Evolutionary conservation across 768 basidiomycete species (phyloP).

Genomic region (Hirschioporus abietinus): DNA sequence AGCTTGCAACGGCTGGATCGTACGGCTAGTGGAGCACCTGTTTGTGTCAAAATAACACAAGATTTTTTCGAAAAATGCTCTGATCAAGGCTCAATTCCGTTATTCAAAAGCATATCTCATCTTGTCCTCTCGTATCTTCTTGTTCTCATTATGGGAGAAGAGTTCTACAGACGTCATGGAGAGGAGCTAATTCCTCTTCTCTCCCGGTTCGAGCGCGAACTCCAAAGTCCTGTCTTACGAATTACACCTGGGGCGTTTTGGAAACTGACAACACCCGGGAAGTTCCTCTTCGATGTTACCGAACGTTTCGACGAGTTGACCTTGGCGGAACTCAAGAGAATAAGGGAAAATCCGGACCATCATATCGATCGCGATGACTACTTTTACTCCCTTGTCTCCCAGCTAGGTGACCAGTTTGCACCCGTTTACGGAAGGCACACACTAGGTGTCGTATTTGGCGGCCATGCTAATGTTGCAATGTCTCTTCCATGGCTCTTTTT

Average conservation of each 20-base stretch:
- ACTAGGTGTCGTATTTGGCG: neutral
- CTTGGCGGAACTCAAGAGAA: neutral
- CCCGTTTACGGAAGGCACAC: slow-evolving; percentile 1
- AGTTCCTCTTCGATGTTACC: neutral
- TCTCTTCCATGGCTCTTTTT: neutral
- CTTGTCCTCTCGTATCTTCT: slow-evolving; percentile 1
- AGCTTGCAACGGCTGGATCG: neutral
- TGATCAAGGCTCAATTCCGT: neutral
- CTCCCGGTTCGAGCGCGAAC: slow-evolving; percentile 3
- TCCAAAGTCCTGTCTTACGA: neutral
- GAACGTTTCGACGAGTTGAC: slow-evolving; percentile 1
- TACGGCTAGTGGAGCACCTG: neutral
- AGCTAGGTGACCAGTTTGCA: neutral
- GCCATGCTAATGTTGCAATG: slow-evolving; percentile 3
- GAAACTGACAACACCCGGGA: neutral
- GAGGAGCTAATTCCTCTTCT: neutral
- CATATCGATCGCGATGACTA: neutral
- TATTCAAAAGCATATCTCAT: slow-evolving; percentile 3
- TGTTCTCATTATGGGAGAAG: slow-evolving; percentile 1
- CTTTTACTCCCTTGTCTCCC: neutral
- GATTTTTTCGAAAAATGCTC: neutral
- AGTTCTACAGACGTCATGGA: neutral
- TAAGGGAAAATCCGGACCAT: neutral
- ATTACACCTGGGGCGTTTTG: neutral
- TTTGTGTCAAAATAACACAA: neutral